Conservation (phyloP, 2,329 filamentous ascomycete genomes). For the Blastomyces gilchristii region DNA sequence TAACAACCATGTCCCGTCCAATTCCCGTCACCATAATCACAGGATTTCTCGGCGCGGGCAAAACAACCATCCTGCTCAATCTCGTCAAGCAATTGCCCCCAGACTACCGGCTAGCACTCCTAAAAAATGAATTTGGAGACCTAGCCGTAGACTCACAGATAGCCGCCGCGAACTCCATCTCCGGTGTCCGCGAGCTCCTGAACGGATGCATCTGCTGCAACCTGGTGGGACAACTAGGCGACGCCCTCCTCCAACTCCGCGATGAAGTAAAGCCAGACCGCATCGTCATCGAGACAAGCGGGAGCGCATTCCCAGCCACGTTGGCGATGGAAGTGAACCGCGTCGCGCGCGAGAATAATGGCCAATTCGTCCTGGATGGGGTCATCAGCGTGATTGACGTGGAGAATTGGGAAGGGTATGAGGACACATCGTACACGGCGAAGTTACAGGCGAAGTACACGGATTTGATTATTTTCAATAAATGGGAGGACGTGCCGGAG, state of each 20-base stretch:
- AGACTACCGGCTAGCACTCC: slow-evolving; percentile 80
- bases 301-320: slow-evolving; percentile 78
- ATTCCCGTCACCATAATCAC: slow-evolving; percentile 93
- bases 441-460: slow-evolving; percentile 82
- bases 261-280: slow-evolving; percentile 57
- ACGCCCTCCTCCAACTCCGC: slow-evolving; percentile 66
- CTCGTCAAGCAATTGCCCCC: slow-evolving; percentile 81
- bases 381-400: slow-evolving; percentile 86
- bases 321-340: slow-evolving; percentile 84
- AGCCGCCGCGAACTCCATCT: slow-evolving; percentile 69
- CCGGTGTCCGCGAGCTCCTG: slow-evolving; percentile 82
- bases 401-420: slow-evolving; percentile 90
- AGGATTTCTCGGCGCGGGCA: slow-evolving; percentile 90
- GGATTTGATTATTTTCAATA: slow-evolving; percentile 84
- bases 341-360: slow-evolving; percentile 50
- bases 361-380: slow-evolving; percentile 66
- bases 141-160: slow-evolving; percentile 88
- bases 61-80: slow-evolving; percentile 91
- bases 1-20: slow-evolving; percentile 27
- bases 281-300: slow-evolving; percentile 88
- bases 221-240: slow-evolving; percentile 78
- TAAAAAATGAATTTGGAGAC: slow-evolving; percentile 98
- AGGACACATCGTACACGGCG: slow-evolving; percentile 81
- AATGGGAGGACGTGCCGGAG: slow-evolving; percentile 73
- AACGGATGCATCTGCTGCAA: slow-evolving; percentile 99